Evolutionary conservation across 1,284 basidiomycete genomes (phyloP).

Genomic region (Stygiomarasmius scandens): DNA sequence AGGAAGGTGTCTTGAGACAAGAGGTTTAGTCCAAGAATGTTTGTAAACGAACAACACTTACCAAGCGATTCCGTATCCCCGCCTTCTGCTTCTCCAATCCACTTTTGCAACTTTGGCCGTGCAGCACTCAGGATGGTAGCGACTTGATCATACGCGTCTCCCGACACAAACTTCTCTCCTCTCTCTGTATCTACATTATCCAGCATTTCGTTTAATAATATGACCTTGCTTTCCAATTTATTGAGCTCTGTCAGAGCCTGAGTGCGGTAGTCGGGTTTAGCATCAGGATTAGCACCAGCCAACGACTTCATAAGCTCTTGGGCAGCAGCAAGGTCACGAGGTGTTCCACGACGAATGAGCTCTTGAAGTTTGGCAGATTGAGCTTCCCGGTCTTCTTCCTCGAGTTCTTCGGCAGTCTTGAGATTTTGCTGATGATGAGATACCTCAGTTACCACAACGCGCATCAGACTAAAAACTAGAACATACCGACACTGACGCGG

Average conservation of each 20-base stretch:
- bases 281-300: constrained; percentile 93
- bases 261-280: constrained; percentile 89
- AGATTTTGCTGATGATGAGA: constrained; percentile 58
- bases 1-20: constrained; percentile 77
- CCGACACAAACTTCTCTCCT: constrained; percentile 78
- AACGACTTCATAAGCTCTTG: constrained; percentile 98
- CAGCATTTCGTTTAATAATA: constrained; percentile 94
- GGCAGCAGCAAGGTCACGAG: constrained; percentile 92
- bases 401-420: constrained; percentile 95
- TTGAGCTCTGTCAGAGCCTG: constrained; percentile 91
- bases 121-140: constrained; percentile 82
- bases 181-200: constrained; percentile 81
- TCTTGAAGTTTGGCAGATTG: constrained; percentile 98
- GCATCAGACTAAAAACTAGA: constrained; percentile 9
- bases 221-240: constrained; percentile 93
- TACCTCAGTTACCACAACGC: constrained; percentile 9
- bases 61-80: constrained; percentile 84
- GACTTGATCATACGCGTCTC: constrained; percentile 98
- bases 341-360: constrained; percentile 93
- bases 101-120: constrained; percentile 95
- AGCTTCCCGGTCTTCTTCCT: constrained; percentile 93
- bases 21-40: not conserved
- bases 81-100: constrained; percentile 85
- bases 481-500: constrained; percentile 53
- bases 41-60: constrained; percentile 36